Percentiles rank a stretch among this genome's conserved stretches.
Conservation (phyloP, 2,329 filamentous ascomycete species). For the Claviceps digitariae region DNA sequence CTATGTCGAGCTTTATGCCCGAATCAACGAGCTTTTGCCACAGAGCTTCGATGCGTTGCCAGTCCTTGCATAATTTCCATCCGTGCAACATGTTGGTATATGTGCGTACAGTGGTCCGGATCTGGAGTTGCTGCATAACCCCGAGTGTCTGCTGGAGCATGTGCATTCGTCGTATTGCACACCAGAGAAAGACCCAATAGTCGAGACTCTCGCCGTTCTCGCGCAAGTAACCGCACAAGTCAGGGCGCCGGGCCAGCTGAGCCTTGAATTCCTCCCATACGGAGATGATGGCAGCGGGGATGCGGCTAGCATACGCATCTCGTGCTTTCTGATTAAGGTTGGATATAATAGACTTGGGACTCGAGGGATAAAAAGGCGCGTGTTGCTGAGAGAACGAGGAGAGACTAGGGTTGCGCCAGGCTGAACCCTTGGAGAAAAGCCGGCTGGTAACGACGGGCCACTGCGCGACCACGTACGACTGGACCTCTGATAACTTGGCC, state of each 20-base stretch:
- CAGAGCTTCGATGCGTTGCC: conserved; percentile 46
- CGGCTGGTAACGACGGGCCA: conserved; percentile 14
- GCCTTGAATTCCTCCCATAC: conserved; percentile 21
- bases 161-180: conserved; percentile 17
- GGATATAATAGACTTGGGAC: background rate
- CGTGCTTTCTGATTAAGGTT: conserved; percentile 17
- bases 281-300: conserved; percentile 15
- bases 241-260: conserved; percentile 12
- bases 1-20: conserved; percentile 45
- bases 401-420: conserved; percentile 10
- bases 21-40: conserved; percentile 51
- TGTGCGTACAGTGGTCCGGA: conserved; percentile 47
- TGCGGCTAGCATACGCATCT: conserved; percentile 16
- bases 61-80: conserved; percentile 46
- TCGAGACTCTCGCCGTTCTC: conserved; percentile 23
- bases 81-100: conserved; percentile 65
- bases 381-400: no score
- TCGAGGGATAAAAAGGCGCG: background rate
- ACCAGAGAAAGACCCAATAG: conserved; percentile 27
- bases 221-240: conserved; percentile 17
- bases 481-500: conserved; percentile 11
- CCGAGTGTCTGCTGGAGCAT: conserved; percentile 24
- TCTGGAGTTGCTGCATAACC: conserved; percentile 30
- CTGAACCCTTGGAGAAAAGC: conserved; percentile 10
- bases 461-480: conserved; percentile 16